Conservation (phyloP, 257 asterid species). For the Nicotiana paniculata region DNA sequence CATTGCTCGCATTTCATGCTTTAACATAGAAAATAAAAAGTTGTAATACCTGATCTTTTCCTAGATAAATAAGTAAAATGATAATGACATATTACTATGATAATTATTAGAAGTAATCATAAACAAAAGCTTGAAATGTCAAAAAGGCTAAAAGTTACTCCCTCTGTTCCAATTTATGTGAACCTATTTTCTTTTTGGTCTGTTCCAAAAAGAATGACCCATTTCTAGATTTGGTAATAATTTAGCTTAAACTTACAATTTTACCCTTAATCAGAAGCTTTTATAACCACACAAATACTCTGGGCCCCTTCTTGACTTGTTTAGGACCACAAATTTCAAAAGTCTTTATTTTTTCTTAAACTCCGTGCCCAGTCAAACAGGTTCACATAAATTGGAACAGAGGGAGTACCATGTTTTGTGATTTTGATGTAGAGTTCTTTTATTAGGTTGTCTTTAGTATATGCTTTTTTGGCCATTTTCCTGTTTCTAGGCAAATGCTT, state of each 20-base stretch:
- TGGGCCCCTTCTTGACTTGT: too few species aligned
- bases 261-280: too few species aligned
- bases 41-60: background rate
- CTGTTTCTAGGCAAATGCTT: background rate
- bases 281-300: too few species aligned
- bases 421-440: background rate
- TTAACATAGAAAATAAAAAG: background rate
- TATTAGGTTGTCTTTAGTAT: background rate
- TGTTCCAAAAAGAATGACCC: too few species aligned
- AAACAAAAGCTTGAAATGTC: background rate
- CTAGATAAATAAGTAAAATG: background rate
- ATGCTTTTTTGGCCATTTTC: background rate
- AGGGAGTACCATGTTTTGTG: background rate
- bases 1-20: background rate
- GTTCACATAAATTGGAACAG: too few species aligned
- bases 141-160: background rate
- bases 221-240: too few species aligned
- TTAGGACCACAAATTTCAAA: too few species aligned
- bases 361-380: too few species aligned
- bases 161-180: too few species aligned
- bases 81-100: background rate
- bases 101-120: background rate
- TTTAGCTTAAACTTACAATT: too few species aligned
- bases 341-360: too few species aligned
- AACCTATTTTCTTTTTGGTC: too few species aligned